A percentile compares a stretch with the other conserved stretches of the same genome.
Conservation (phyloP, 192 early-diverging fungal genomes). For the Spizellomyces punctatus region DNA sequence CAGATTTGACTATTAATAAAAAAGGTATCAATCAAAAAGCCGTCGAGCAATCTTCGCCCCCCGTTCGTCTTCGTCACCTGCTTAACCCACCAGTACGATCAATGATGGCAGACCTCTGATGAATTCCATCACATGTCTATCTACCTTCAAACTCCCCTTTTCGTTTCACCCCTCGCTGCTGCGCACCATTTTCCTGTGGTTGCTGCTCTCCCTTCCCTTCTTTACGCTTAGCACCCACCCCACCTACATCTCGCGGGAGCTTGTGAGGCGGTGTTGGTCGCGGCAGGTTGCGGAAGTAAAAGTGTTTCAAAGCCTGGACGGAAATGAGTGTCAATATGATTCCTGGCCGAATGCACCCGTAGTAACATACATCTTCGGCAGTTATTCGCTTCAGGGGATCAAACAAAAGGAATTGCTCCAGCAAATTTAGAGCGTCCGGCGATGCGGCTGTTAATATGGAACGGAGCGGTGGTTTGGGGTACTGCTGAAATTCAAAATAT, state of each 20-base stretch:
- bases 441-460: slow-evolving; percentile 83
- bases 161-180: background rate
- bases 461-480: slow-evolving; percentile 71
- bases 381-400: slow-evolving; percentile 82
- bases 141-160: background rate
- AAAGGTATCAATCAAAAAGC: background rate
- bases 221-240: slow-evolving; percentile 17
- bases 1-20: background rate
- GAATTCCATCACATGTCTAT: background rate
- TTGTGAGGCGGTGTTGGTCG: slow-evolving; percentile 68
- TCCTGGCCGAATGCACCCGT: background rate
- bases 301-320: slow-evolving; percentile 62
- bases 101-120: too few relatives aligned
- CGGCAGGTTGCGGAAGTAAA: slow-evolving; percentile 75
- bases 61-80: background rate
- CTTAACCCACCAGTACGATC: too few relatives aligned
- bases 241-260: slow-evolving; percentile 57
- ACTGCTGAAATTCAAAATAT: slow-evolving; percentile 71
- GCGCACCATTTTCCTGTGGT: background rate
- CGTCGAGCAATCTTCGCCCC: background rate
- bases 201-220: slow-evolving; percentile 1
- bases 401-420: slow-evolving; percentile 85
- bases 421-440: slow-evolving; percentile 78
- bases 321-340: background rate
- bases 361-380: slow-evolving; percentile 67